Base-by-base conservation (phyloP, 805 yeast species). In the Huiozyma naganishii region DNA sequence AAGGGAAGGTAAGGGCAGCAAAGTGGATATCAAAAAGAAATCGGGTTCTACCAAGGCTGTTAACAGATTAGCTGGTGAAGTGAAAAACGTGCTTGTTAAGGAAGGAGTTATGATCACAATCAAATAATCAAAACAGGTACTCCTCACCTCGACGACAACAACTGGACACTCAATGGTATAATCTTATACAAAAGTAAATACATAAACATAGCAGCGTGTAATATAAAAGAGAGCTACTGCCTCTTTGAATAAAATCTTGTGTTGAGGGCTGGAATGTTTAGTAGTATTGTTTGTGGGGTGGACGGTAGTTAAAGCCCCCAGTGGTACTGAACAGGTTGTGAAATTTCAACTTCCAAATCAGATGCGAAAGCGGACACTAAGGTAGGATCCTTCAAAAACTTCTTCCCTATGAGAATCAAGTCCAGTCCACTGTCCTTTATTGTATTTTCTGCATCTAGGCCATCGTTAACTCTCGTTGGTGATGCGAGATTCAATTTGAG, bases 31-130 rank as follows among this genome's bases (percentile, higher is more conserved):
- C 54, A 74, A 71, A 17, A 77, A 79, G 57, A 72, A 74, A 30
- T 77, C 74, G 49, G 92, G 92, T 6, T 80, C 88, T 1, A 62
- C 69, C 30, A 76, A 74, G 49, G 76, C 86, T 6, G 73, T 83
- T 42, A 71, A 65, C 32, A 77, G 77, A 48, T 66, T 83, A 51
- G 75, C 74, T 48, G 66, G 62, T 44, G 89, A 83, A 55, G 72
- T 82, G 49, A 78, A 76, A 52, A 77, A 75, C 55, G 83, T 82
- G 32, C 66, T 83, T 52, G 67, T 67, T 41, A 77, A 78, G 57
- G 88, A 82, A 58, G 77, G 78, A 32, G 83, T 80, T 28, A 5
- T 39, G 34, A 32, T 17, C 23, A 17, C 23, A 17, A 17, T 17
- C 23, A 17, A 17, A 17, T 17, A 17, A 17, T 17, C 17, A 5